Base-by-base conservation (phyloP, 805 yeast species). In the Phaffomyces opuntiae region DNA sequence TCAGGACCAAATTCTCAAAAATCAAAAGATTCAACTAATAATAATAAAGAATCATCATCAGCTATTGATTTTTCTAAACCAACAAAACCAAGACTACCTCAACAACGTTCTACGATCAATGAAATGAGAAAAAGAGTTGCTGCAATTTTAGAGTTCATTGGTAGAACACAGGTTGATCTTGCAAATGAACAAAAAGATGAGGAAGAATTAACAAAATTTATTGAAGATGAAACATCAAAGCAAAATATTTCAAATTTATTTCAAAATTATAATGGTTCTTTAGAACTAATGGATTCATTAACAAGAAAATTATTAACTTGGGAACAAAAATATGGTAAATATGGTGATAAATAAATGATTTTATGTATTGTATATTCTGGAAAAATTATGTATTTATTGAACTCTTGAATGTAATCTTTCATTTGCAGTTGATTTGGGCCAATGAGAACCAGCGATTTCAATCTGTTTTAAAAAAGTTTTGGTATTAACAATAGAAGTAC, bases 121-220 rank as follows among this genome's bases (percentile, higher is more conserved):
- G 99, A 91, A 62, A 83, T 91, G 87, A 77, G 89, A 46, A 80
- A 87, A 57, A 75, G 99, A 48, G 85, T 89, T 2, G 83, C 87
- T 3, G 95, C 96, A 1, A 91, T 91, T 19, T 67, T 91, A 55
- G 98, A 93, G 65, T 93, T 90, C 73, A 76, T 91, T 25, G 87
- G 90, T 12, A 73, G 96, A 44, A 85, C 95, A 2, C 96, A 89
- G 62, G 65, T 82, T 50, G 98, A 91, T 58, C 67, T 91, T 49
- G 81, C 83, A 40, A 77, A 77, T 43, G 96, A 89, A 54, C 82
- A 81, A 53, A 67, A 73, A n/a, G 77, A 74, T 38, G 79, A 81
- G 45, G 69, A 66, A 27, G 73, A 70, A 47, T 59, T 81, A 43
- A 66, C 76, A 25, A 67, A 68, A 45, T 74, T 68, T 56, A 72